A percentile compares a stretch with the other conserved stretches of the same genome.
phyloP scores from a whole-genome alignment of 164 flowering plant species.

The Aristolochia contorta region DNA sequence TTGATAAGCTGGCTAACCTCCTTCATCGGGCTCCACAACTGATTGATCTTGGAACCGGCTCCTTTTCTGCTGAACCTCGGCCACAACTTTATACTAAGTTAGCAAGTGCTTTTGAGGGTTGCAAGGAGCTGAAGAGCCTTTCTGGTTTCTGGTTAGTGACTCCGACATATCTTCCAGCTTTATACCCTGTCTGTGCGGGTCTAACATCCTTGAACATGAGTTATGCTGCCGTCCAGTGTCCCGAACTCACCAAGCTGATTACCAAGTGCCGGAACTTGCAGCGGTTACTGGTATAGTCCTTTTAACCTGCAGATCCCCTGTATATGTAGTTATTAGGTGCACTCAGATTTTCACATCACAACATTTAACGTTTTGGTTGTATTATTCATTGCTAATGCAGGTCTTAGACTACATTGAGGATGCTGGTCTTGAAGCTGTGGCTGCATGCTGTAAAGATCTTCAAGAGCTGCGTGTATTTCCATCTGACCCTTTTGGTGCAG shows the following conservation, averaged over 20 bases:
- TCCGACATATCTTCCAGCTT: constrained; percentile 50
- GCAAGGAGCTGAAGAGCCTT: constrained; percentile 60
- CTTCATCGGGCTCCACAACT: constrained; percentile 66
- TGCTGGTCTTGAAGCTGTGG: constrained; percentile 56
- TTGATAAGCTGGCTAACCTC: constrained; percentile 59
- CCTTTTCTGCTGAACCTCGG: constrained; percentile 47
- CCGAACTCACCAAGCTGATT: constrained; percentile 57
- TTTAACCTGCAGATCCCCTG: not conserved
- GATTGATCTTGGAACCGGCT: constrained; percentile 79
- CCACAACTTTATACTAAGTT: constrained; percentile 51
- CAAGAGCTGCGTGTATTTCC: constrained; percentile 76
- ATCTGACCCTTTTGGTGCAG: constrained; percentile 55
- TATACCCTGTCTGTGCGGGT: constrained; percentile 49
- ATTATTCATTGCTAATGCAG: constrained; percentile 23
- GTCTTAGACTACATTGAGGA: constrained; percentile 81
- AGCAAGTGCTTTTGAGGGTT: constrained; percentile 48
- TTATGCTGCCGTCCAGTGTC: constrained; percentile 48
- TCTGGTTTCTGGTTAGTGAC: constrained; percentile 92
- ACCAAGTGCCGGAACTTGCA: constrained; percentile 58
- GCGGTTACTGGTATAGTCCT: constrained; percentile 52
- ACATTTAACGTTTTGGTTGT: not conserved
- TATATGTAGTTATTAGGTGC: too few relatives aligned
- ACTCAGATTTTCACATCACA: not conserved
- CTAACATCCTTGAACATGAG: constrained; percentile 72
- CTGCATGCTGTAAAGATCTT: constrained; percentile 55